Percentiles rank a stretch among this genome's conserved stretches.
phyloP scores from a whole-genome alignment of 371 early-diverging fungal species.

The Sporodiniella umbellata region DNA sequence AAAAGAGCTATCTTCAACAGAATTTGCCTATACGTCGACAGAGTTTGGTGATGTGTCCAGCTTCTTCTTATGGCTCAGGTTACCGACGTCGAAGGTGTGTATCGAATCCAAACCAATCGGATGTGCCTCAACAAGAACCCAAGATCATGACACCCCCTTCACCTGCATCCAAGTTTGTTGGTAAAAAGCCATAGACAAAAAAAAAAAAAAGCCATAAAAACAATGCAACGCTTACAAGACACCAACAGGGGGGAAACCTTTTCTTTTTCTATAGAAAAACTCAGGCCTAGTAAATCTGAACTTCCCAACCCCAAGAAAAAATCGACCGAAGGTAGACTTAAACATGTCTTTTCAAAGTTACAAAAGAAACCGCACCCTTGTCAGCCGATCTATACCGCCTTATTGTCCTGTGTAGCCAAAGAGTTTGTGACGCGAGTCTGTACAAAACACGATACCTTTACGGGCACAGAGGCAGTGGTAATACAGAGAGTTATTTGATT shows the following conservation, averaged over 20 bases:
- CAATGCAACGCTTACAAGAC: neutral
- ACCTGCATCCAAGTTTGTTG: neutral
- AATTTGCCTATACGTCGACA: slow-evolving; percentile 43
- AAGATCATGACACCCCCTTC: too few relatives aligned
- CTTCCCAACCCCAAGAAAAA: neutral
- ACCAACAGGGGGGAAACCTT: too few relatives aligned
- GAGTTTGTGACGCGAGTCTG: slow-evolving; percentile 49
- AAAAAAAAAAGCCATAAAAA: neutral
- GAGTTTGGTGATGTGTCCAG: slow-evolving; percentile 19
- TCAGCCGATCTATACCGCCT: slow-evolving; percentile 61
- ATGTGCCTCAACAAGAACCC: neutral
- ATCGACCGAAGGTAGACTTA: slow-evolving; percentile 1
- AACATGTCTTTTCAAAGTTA: slow-evolving; percentile 15
- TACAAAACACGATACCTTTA: slow-evolving; percentile 57
- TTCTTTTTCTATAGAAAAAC: too few relatives aligned
- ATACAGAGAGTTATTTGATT: too few relatives aligned
- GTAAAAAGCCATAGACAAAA: neutral
- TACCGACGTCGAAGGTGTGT: neutral
- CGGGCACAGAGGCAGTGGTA: slow-evolving; percentile 82
- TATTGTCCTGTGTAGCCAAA: slow-evolving; percentile 71
- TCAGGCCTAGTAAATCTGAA: slow-evolving; percentile 20
- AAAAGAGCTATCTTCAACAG: slow-evolving; percentile 37
- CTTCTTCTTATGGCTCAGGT: neutral
- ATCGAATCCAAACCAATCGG: neutral
- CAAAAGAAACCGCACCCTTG: slow-evolving; percentile 3